Conservation (phyloP, 2,329 filamentous ascomycete genomes). For the Graphilbum fragrans region DNA sequence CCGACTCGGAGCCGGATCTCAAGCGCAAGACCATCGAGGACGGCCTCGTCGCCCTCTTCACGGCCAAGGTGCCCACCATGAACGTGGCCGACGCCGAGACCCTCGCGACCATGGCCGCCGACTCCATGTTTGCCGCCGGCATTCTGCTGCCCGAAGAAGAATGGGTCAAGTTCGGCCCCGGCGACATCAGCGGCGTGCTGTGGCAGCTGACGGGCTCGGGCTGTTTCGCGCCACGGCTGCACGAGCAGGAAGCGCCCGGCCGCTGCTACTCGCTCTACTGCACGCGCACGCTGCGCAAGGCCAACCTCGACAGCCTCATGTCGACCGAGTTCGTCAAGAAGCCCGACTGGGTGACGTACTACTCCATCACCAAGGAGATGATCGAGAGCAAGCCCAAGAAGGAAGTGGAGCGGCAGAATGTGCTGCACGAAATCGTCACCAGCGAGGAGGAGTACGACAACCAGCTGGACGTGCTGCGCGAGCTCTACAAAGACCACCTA, state of each 20-base stretch:
- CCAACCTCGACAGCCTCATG: slow-evolving; percentile 67
- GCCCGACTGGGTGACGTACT: slow-evolving; percentile 84
- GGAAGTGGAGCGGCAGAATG: slow-evolving; percentile 86
- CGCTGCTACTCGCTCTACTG: slow-evolving; percentile 92
- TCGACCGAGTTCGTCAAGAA: slow-evolving; percentile 56
- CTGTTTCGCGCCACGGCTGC: slow-evolving; percentile 79
- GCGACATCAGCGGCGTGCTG: slow-evolving; percentile 74
- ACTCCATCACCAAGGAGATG: slow-evolving; percentile 68
- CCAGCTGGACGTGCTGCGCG: slow-evolving; percentile 73
- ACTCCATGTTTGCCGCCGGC: slow-evolving; percentile 65
- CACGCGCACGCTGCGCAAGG: slow-evolving; percentile 86
- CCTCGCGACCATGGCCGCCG: slow-evolving; percentile 64
- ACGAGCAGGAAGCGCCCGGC: slow-evolving; percentile 55
- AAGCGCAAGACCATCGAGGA: slow-evolving; percentile 77
- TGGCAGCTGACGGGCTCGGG: slow-evolving; percentile 87
- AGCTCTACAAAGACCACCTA: slow-evolving; percentile 77
- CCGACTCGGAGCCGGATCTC: slow-evolving; percentile 81
- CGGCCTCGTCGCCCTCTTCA: slow-evolving; percentile 79
- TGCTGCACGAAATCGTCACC: slow-evolving; percentile 87
- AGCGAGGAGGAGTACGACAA: slow-evolving; percentile 87
- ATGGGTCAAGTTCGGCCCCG: slow-evolving; percentile 87
- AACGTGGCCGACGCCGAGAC: slow-evolving; percentile 94
- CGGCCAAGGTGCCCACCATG: slow-evolving; percentile 93
- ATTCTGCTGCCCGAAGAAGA: slow-evolving; percentile 84
- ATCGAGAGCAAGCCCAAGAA: slow-evolving; percentile 64